These are phyloP conservation scores for Simmondsia chinensis DNA, from an alignment of 148 eudicot species.

Conservation along the genomic window DNA sequence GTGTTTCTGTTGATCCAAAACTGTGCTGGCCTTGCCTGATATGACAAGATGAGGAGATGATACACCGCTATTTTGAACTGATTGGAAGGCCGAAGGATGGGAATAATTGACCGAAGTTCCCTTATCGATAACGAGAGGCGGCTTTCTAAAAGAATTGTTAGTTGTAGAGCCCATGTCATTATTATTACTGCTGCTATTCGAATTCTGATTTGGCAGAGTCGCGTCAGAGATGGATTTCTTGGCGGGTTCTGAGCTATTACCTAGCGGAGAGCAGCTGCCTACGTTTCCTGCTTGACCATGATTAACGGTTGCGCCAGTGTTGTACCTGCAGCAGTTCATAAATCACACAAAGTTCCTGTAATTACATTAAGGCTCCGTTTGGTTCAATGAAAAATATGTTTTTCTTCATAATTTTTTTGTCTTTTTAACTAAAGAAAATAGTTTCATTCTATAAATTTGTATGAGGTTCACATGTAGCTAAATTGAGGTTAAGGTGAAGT, in stretches of 20 bases:
- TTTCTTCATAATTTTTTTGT: too few species aligned
- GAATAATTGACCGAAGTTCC: conserved; percentile 25
- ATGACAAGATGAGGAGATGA: conserved; percentile 13
- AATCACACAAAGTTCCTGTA: not conserved
- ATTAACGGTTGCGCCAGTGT: conserved; percentile 32
- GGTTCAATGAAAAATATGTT: too few species aligned
- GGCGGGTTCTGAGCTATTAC: conserved; percentile 52
- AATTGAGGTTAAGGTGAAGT: too few species aligned
- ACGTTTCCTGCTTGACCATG: conserved; percentile 51
- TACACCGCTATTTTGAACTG: conserved; percentile 14
- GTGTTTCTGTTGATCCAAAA: conserved; percentile 47
- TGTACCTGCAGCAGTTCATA: conserved; percentile 38
- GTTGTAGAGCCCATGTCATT: conserved; percentile 71
- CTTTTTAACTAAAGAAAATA: too few species aligned
- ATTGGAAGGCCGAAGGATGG: conserved; percentile 32
- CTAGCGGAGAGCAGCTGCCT: conserved; percentile 65
- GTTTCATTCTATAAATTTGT: too few species aligned
- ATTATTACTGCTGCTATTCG: conserved; percentile 64
- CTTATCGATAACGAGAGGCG: conserved; percentile 22
- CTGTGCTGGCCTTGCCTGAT: conserved; percentile 9
- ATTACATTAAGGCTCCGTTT: too few species aligned
- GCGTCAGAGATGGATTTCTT: conserved; percentile 36
- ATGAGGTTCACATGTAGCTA: too few species aligned
- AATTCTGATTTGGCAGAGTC: conserved; percentile 39
- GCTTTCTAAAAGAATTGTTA: conserved; percentile 29